phyloP scores from a whole-genome alignment of 148 eudicot genomes.

The Silene conica region DNA sequence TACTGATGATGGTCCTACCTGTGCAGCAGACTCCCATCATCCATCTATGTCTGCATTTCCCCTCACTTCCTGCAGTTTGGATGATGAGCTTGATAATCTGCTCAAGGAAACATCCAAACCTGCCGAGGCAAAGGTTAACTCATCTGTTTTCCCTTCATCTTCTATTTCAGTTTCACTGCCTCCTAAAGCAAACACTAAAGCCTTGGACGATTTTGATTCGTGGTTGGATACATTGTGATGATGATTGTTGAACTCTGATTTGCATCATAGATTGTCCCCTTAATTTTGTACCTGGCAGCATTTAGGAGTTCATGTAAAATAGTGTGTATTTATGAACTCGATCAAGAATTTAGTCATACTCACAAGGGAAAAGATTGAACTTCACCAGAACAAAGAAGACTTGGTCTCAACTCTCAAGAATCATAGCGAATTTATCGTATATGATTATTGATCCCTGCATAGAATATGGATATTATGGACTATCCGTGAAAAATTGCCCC shows the following conservation, averaged over 20 bases:
- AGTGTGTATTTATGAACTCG: background rate
- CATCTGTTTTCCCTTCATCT: constrained; percentile 6
- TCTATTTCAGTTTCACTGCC: constrained; percentile 24
- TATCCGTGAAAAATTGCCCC: no score
- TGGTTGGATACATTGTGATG: constrained; percentile 62
- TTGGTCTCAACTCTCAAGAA: no score
- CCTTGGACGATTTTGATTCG: constrained; percentile 79
- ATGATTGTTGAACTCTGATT: background rate
- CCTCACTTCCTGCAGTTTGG: constrained; percentile 23
- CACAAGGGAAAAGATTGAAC: no score
- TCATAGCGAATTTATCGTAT: no score
- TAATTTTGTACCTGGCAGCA: background rate
- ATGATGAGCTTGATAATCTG: constrained; percentile 57
- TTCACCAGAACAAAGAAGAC: no score
- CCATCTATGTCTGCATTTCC: constrained; percentile 17
- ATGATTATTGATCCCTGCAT: no score
- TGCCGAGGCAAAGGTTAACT: constrained; percentile 17
- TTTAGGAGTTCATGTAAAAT: background rate
- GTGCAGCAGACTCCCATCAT: constrained; percentile 12
- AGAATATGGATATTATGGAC: no score
- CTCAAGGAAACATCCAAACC: constrained; percentile 47
- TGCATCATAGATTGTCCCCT: background rate
- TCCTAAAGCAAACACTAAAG: constrained; percentile 43
- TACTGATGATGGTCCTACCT: constrained; percentile 9
- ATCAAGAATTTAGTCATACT: no score